These are phyloP conservation scores for Xylaria acuta DNA, from an alignment of 495 filamentous ascomycete species.

Conservation along the genomic window DNA sequence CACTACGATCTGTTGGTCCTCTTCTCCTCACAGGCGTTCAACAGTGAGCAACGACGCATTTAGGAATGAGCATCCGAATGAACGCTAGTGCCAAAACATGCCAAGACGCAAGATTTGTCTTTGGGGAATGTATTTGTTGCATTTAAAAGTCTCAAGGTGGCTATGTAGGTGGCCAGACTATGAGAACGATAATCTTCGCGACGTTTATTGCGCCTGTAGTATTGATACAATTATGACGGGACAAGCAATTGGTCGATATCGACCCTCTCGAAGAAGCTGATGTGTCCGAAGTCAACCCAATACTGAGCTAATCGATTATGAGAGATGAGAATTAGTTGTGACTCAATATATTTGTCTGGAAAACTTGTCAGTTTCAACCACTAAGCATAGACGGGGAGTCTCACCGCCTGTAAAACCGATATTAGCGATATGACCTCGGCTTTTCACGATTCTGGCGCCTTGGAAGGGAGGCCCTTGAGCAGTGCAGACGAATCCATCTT, in stretches of 20 bases:
- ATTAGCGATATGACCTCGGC: slow-evolving; percentile 76
- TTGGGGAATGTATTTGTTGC: background rate
- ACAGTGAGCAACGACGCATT: background rate
- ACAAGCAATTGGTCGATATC: slow-evolving; percentile 68
- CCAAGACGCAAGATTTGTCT: background rate
- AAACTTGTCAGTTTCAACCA: background rate
- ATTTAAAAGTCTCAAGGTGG: background rate
- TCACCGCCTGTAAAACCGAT: slow-evolving; percentile 72
- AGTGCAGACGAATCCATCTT: slow-evolving; percentile 59
- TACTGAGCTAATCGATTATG: slow-evolving; percentile 78
- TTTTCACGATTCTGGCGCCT: slow-evolving; percentile 77
- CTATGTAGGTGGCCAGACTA: background rate
- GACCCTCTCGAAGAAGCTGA: slow-evolving; percentile 80
- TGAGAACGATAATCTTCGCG: background rate
- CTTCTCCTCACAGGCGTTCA: background rate
- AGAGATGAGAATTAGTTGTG: slow-evolving; percentile 81
- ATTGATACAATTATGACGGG: slow-evolving; percentile 27
- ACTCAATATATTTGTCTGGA: slow-evolving; percentile 73
- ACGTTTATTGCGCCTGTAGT: no score
- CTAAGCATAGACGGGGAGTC: slow-evolving; percentile 28
- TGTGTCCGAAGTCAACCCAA: slow-evolving; percentile 80
- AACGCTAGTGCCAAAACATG: background rate
- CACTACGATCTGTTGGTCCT: background rate
- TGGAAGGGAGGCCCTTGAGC: slow-evolving; percentile 71
- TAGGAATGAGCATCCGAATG: background rate